These are phyloP conservation scores for Paraglomus occultum DNA, from an alignment of 192 early-diverging fungal genomes.

Conservation along the genomic window DNA sequence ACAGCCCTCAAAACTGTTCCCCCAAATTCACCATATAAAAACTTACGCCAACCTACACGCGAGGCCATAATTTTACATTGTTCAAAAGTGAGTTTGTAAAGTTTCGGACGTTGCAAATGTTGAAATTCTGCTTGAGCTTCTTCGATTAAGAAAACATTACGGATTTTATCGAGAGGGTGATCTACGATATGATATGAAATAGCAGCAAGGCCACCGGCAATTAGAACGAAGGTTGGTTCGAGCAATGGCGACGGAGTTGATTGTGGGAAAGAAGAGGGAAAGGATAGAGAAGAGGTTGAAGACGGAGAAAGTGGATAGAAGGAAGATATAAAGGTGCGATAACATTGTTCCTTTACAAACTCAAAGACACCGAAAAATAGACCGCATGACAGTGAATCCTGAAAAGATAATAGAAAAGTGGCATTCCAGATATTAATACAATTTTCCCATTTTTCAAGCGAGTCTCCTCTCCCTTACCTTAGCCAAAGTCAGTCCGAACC, in stretches of 20 bases:
- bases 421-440: neutral
- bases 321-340: conserved; percentile 52
- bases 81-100: conserved; percentile 53
- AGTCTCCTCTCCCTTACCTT: conserved; percentile 37
- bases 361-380: conserved; percentile 79
- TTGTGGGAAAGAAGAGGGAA: conserved; percentile 24
- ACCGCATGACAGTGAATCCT: conserved; percentile 71
- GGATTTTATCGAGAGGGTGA: conserved; percentile 67
- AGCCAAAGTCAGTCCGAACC: conserved; percentile 49
- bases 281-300: neutral
- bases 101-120: conserved; percentile 28
- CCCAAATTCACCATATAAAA: conserved; percentile 53
- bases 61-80: conserved; percentile 48
- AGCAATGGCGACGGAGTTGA: conserved; percentile 38
- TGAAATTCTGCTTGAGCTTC: conserved; percentile 53
- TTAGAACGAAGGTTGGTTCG: conserved; percentile 55
- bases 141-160: conserved; percentile 63
- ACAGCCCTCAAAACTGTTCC: conserved; percentile 47
- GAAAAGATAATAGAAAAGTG: too few species aligned
- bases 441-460: too few species aligned
- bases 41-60: conserved; percentile 41
- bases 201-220: conserved; percentile 58
- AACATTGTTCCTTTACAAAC: conserved; percentile 69
- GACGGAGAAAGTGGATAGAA: neutral
- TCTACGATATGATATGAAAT: conserved; percentile 73